Evolutionary conservation across 164 flowering plant species (phyloP).

Genomic region (Sedum album): DNA sequence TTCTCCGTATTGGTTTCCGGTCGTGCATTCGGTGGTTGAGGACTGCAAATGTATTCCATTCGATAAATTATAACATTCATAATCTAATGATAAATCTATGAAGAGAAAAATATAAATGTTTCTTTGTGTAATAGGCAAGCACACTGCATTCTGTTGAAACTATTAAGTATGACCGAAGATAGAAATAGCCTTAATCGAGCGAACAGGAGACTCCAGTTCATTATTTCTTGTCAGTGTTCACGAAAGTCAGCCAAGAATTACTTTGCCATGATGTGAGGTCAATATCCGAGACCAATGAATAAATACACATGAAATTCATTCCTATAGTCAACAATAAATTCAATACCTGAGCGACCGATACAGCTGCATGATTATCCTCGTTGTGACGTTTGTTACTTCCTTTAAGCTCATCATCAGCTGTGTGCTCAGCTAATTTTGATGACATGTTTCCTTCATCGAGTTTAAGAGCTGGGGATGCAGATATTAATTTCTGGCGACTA

Average conservation of each 20-base stretch:
- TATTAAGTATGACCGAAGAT: background rate
- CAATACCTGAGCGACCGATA: background rate
- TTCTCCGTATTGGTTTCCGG: slow-evolving; percentile 7
- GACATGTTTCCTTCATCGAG: background rate
- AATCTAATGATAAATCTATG: background rate
- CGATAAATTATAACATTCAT: background rate
- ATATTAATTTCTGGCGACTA: background rate
- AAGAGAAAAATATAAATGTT: background rate
- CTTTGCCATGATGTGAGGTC: background rate
- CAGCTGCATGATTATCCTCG: background rate
- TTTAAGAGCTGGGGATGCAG: background rate
- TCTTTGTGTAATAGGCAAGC: background rate
- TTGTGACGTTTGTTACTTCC: background rate
- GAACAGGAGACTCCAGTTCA: background rate
- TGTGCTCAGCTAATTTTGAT: background rate
- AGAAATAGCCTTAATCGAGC: background rate
- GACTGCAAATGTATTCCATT: slow-evolving; percentile 8
- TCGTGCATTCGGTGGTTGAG: background rate
- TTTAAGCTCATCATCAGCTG: background rate
- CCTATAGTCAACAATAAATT: background rate
- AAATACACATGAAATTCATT: background rate
- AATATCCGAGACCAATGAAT: background rate
- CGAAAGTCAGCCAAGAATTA: background rate
- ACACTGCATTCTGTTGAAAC: background rate
- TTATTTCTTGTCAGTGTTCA: background rate